phyloP scores from a whole-genome alignment of 2,329 filamentous ascomycete species.

The Exophiala oligosperma region DNA sequence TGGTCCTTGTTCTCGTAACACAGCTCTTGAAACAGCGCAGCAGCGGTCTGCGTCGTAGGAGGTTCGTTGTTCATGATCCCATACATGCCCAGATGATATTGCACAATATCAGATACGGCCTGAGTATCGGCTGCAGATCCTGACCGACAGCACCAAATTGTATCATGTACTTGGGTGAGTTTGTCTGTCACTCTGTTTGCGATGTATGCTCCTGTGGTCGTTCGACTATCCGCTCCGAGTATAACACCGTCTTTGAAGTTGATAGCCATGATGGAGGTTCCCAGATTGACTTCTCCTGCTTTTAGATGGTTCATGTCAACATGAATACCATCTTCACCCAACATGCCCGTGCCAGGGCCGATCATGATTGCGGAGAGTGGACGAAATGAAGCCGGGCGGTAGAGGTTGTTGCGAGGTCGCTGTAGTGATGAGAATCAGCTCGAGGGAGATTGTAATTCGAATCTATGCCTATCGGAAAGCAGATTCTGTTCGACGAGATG shows the following conservation, averaged over 20 bases:
- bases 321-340: conserved; percentile 84
- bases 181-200: conserved; percentile 99
- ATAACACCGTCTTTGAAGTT: conserved; percentile 99
- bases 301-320: conserved; percentile 98
- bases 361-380: conserved; percentile 36
- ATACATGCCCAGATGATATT: conserved; percentile 93
- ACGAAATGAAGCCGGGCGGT: not conserved
- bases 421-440: not conserved
- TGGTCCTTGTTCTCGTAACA: conserved; percentile 97
- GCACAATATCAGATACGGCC: conserved; percentile 95
- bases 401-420: not conserved
- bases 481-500: not conserved
- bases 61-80: conserved; percentile 84
- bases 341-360: conserved; percentile 44
- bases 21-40: conserved; percentile 94
- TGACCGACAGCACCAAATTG: conserved; percentile 99
- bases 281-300: conserved; percentile 97
- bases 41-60: conserved; percentile 92
- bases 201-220: conserved; percentile 96
- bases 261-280: conserved; percentile 99
- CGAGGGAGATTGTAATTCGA: not conserved
- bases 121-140: conserved; percentile 97
- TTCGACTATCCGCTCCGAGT: conserved; percentile 92
- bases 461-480: not conserved
- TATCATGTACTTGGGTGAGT: conserved; percentile 96